Evolutionary conservation across 768 basidiomycete genomes (phyloP).

Genomic region (button mushroom (Agaricus bisporus)): DNA sequence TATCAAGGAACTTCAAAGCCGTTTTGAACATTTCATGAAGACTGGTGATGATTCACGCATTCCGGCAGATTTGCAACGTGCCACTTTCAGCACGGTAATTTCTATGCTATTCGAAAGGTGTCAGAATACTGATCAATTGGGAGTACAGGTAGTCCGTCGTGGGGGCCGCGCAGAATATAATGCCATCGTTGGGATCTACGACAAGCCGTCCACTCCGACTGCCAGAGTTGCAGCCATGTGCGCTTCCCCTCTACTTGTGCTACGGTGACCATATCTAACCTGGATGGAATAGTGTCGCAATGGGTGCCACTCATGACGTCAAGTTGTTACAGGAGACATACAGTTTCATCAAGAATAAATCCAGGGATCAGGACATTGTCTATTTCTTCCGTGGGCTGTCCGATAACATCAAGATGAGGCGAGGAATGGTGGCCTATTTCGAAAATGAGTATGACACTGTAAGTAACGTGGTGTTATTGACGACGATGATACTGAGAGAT

Average conservation of each 20-base stretch:
- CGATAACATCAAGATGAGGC: constrained; percentile 48
- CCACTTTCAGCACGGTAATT: constrained; percentile 47
- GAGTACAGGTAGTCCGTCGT: constrained; percentile 57
- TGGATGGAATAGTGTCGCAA: constrained; percentile 42
- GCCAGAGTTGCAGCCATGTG: constrained; percentile 68
- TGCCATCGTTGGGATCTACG: constrained; percentile 59
- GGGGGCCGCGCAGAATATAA: constrained; percentile 75
- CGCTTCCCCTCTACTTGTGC: constrained; percentile 16
- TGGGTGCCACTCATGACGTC: constrained; percentile 54
- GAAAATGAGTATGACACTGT: constrained; percentile 63
- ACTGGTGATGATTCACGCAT: constrained; percentile 74
- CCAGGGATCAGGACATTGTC: constrained; percentile 54
- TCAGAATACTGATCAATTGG: not conserved
- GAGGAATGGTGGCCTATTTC: constrained; percentile 54
- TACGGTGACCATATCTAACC: constrained; percentile 5
- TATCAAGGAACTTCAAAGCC: constrained; percentile 61
- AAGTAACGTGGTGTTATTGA: constrained; percentile 19
- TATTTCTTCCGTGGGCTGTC: constrained; percentile 59
- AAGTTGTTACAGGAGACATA: constrained; percentile 58
- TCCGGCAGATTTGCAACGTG: constrained; percentile 68
- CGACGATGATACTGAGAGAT: constrained; percentile 2
- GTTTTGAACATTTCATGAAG: constrained; percentile 66
- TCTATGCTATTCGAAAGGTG: not conserved
- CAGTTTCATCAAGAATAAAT: constrained; percentile 46
- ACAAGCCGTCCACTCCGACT: constrained; percentile 69